These are phyloP conservation scores for Macrophomina pseudophaseolina DNA, from an alignment of 2,329 filamentous ascomycete genomes.

Conservation along the genomic window DNA sequence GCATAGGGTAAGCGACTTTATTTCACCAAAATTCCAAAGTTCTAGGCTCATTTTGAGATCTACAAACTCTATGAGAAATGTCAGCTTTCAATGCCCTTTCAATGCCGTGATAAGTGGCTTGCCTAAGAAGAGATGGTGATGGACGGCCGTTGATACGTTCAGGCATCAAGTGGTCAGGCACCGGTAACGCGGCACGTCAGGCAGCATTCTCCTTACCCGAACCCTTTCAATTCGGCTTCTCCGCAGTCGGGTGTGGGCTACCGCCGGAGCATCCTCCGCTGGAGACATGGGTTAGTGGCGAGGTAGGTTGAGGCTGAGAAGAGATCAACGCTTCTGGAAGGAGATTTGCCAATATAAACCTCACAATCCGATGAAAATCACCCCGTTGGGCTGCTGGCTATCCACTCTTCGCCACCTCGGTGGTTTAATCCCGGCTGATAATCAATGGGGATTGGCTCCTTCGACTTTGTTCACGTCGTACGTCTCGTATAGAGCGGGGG, in stretches of 20 bases:
- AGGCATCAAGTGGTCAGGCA: neutral
- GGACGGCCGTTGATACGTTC: neutral
- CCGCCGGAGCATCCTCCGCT: neutral
- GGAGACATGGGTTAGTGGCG: neutral
- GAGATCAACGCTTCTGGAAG: neutral
- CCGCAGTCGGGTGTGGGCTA: neutral
- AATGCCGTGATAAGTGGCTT: neutral
- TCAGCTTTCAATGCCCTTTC: neutral
- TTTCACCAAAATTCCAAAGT: neutral
- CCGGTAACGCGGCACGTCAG: slow-evolving; percentile 1
- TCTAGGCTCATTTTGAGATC: neutral
- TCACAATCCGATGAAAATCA: neutral
- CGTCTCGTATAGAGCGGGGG: neutral
- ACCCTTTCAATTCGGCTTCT: neutral
- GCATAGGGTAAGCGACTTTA: neutral
- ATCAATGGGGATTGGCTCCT: neutral
- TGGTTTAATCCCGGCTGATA: neutral
- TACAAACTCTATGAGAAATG: too few species aligned
- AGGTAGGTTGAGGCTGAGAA: neutral
- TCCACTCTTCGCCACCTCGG: neutral
- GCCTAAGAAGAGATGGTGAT: neutral
- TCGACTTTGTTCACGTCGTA: neutral
- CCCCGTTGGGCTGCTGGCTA: neutral
- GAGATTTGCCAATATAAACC: neutral
- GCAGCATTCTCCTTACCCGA: neutral